Base-by-base conservation (phyloP, 2,329 filamentous ascomycete species). In the Trichoderma simmonsii region DNA sequence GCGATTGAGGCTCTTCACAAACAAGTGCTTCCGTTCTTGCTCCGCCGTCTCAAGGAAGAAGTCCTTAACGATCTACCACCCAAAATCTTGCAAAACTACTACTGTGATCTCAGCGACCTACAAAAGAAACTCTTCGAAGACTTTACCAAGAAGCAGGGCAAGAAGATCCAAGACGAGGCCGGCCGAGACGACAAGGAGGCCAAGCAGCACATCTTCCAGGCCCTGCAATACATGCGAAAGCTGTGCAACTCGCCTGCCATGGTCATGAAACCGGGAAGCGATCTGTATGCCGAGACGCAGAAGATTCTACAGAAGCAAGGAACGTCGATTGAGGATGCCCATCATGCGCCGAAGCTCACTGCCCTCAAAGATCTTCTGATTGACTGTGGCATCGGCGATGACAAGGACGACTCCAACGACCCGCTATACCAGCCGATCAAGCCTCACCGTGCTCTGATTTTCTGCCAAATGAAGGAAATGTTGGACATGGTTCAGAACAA, bases 391-490 rank as follows among this genome's bases (percentile, higher is more conserved):
- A 99, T 99, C 77, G 96, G 96, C 36, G 88, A 92, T 51, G 91
- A 94, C 73, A 88, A 89, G 18, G 84, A 84, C n/a, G 87, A 89
- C 66, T 82, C 84, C 1, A 88, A 85, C 67, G 88, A 90, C 73
- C 88, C 88, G 2, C 83, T 90, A 18, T 90, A 90, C 77, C 88
- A 93, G 80, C 97, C 95, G 54, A 97, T 99, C 80, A 97, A 96
- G 73, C 96, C 95, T 34, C 96, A 99, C 80, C 93, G 96, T 59
- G 97, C 96, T 0, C 89, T 99, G 32, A 92, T 99, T 76, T 99
- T 99, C 86, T 99, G 96, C 78, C 96, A 99, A 81, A 98, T 99
- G 94, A 99, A 99, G 83, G 96, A 99, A 81, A 99, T 99, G 97
- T 87, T 99, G 28, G 96, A 99, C 81, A 98, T 99, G 89, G 97